phyloP scores from a whole-genome alignment of 495 filamentous ascomycete genomes.

The Penicillium crystallinum region DNA sequence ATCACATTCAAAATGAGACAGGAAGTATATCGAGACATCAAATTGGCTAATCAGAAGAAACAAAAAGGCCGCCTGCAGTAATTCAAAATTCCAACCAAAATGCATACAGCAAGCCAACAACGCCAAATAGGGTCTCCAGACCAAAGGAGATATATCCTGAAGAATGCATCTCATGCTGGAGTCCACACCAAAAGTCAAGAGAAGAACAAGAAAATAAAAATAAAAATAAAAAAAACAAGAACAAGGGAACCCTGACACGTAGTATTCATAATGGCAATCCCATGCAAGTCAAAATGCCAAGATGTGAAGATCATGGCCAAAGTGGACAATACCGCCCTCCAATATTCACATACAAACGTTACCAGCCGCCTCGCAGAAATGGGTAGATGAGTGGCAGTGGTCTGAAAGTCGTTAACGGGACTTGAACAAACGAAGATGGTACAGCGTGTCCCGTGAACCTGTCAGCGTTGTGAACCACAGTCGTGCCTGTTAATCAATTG shows the following conservation, averaged over 20 bases:
- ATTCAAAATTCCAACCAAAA: background rate
- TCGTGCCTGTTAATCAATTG: background rate
- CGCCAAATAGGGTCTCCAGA: background rate
- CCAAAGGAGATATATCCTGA: background rate
- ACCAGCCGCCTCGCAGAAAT: no score
- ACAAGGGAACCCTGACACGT: background rate
- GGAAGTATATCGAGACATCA: background rate
- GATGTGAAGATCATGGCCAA: background rate
- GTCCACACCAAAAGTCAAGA: background rate
- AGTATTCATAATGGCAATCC: background rate
- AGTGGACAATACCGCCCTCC: background rate
- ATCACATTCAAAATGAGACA: constrained; percentile 1
- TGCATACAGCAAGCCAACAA: constrained; percentile 4
- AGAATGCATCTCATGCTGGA: background rate
- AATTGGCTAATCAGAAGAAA: background rate
- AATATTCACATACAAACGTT: background rate
- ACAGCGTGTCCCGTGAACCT: background rate
- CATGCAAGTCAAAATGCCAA: background rate
- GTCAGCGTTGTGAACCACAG: background rate
- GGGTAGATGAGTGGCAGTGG: background rate
- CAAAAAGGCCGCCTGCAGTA: background rate
- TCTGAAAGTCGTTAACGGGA: background rate
- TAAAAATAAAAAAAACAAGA: background rate
- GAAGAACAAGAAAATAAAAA: background rate
- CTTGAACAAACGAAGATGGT: background rate